Base-by-base conservation (phyloP, 106 monocot genomes). In the Dendrobium officinale region DNA sequence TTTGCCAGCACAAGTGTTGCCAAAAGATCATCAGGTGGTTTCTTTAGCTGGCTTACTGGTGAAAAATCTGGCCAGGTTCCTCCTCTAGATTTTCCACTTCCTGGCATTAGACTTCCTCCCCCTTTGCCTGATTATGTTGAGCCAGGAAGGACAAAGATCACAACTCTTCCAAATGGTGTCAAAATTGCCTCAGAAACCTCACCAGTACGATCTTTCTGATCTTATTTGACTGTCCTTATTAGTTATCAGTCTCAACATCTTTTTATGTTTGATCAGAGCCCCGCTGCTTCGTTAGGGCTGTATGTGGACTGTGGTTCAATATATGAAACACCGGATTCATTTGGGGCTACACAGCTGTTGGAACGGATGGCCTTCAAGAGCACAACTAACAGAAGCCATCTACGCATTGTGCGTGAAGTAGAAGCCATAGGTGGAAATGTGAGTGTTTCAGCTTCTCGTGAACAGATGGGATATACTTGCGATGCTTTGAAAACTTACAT, bases 391-490 rank as follows among this genome's bases (percentile, higher is more conserved):
- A 89, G 95, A 74, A 95, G 91, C 67, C 95, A 95, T 80, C 82
- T 95, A n/a, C 92, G 95, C 58, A 55, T 95, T 84, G 92, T 92
- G 27, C 89, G 92, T 55, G 95, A 95, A 85, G 77, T 92, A 31
- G 95, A 95, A 86, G 95, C 95, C 75, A 91, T 95, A 75, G 95
- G 95, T 54, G 95, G 95, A 40, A 92, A 82, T 88, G 88, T 91
- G 2, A 81, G 80, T 20, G 92, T 91, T 75, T 91, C 95, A 51
- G 95, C 91, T 77, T 89, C 92, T 77, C 87, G 92, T 77, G 95
- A 95, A 81, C 95, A 91, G 45, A 95, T 95, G 91, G 83, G 89
- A 42, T 95, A 95, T 83, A 91, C 92, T 59, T 92, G 79, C 82
- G 90, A 92, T 88, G 92, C 95, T 82, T 75, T 95, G 58, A 95